Conservation (phyloP, 2,329 filamentous ascomycete genomes). For the Colletotrichum karsti region DNA sequence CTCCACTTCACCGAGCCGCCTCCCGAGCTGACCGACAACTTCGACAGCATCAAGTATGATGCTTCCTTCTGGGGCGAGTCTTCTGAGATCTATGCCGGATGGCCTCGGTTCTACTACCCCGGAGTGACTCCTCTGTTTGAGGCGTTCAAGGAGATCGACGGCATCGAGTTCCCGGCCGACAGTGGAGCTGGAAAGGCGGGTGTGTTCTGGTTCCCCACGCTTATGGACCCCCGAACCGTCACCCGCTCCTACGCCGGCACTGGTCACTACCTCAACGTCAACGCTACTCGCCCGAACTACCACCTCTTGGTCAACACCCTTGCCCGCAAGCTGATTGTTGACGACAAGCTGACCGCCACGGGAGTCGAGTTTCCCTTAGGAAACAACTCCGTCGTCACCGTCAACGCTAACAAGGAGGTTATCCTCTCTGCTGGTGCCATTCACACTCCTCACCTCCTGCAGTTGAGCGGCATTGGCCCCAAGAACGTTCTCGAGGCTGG, state of each 20-base stretch:
- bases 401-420: conserved; percentile 42
- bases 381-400: conserved; percentile 27
- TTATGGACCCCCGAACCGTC: conserved; percentile 46
- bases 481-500: conserved; percentile 41
- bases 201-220: conserved; percentile 51
- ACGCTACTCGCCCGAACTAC: conserved; percentile 42
- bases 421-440: conserved; percentile 45
- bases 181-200: conserved; percentile 48
- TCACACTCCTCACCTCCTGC: conserved; percentile 49
- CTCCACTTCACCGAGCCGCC: conserved; percentile 26
- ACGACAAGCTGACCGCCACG: conserved; percentile 37
- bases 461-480: conserved; percentile 53
- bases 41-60: conserved; percentile 38
- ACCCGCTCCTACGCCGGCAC: conserved; percentile 49
- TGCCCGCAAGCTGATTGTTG: conserved; percentile 42
- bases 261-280: conserved; percentile 40
- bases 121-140: conserved; percentile 41
- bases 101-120: conserved; percentile 49
- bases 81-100: conserved; percentile 45
- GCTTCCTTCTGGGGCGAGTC: conserved; percentile 46
- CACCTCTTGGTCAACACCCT: conserved; percentile 42
- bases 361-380: conserved; percentile 39
- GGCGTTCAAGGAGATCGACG: conserved; percentile 46
- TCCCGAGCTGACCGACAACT: conserved; percentile 33
- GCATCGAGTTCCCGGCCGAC: conserved; percentile 46